A percentile compares a stretch with the other conserved stretches of the same genome.
Evolutionary conservation across 768 basidiomycete genomes (phyloP).

Genomic region (Tulasnella calospora): DNA sequence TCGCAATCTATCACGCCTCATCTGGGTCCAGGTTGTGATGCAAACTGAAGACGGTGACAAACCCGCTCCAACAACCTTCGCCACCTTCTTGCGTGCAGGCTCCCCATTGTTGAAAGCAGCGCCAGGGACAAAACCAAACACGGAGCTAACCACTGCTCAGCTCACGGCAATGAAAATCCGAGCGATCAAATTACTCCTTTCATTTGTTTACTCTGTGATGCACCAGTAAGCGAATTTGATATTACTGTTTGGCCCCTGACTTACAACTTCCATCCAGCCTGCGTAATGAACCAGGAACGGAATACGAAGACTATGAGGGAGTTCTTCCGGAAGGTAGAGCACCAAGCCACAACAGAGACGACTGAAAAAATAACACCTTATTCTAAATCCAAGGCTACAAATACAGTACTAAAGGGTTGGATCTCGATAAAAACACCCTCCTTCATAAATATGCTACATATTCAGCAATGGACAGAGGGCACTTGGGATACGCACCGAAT

Average conservation of each 20-base stretch:
- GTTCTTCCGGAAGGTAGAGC: constrained; percentile 51
- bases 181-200: constrained; percentile 59
- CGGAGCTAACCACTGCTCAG: background rate
- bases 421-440: background rate
- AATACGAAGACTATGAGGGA: constrained; percentile 60
- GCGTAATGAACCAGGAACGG: constrained; percentile 53
- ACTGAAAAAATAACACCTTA: background rate
- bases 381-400: constrained; percentile 41
- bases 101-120: background rate
- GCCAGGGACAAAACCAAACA: background rate
- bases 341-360: background rate
- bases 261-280: constrained; percentile 22
- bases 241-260: background rate
- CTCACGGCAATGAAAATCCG: constrained; percentile 53
- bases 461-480: constrained; percentile 17
- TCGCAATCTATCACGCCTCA: constrained; percentile 68
- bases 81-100: constrained; percentile 2
- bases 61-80: background rate
- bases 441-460: constrained; percentile 11
- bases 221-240: constrained; percentile 48
- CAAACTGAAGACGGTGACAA: constrained; percentile 36
- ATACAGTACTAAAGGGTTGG: background rate
- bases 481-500: background rate
- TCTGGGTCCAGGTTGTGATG: constrained; percentile 69
- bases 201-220: constrained; percentile 66